phyloP scores from a whole-genome alignment of 2,329 filamentous ascomycete species.

The Exophiala bonariae region DNA sequence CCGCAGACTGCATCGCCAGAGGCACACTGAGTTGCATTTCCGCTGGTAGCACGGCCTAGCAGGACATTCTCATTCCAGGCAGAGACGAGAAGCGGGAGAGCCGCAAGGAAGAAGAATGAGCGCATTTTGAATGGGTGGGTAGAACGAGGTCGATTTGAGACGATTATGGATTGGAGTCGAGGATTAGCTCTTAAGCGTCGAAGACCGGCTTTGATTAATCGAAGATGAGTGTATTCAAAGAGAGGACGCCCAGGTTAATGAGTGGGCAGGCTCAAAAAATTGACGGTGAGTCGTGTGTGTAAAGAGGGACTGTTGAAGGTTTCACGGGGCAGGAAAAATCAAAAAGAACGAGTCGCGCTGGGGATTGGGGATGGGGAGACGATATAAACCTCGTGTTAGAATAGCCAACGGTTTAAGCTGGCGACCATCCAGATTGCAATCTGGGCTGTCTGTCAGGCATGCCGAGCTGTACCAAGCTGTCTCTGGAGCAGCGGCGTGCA shows the following conservation, averaged over 20 bases:
- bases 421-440: slow-evolving; percentile 1
- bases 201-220: neutral
- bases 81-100: slow-evolving; percentile 14
- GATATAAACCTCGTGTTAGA: slow-evolving; percentile 15
- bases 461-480: neutral
- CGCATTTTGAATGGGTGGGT: slow-evolving; percentile 14
- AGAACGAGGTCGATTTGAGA: neutral
- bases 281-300: neutral
- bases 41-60: slow-evolving; percentile 11
- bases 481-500: neutral
- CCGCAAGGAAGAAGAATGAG: slow-evolving; percentile 11
- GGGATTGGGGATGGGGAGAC: neutral
- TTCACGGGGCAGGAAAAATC: neutral
- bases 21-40: slow-evolving; percentile 17
- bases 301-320: neutral
- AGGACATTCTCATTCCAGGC: slow-evolving; percentile 17
- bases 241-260: slow-evolving; percentile 13
- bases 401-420: neutral
- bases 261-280: slow-evolving; percentile 10
- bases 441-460: neutral
- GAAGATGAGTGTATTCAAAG: slow-evolving; percentile 3
- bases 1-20: slow-evolving; percentile 22
- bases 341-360: neutral
- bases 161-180: neutral
- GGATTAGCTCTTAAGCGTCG: neutral